Percentiles rank a stretch among this genome's conserved stretches.
Evolutionary conservation across 1,139 yeast genomes (phyloP).

Genomic region (Debaryomycetaceae sp.): DNA sequence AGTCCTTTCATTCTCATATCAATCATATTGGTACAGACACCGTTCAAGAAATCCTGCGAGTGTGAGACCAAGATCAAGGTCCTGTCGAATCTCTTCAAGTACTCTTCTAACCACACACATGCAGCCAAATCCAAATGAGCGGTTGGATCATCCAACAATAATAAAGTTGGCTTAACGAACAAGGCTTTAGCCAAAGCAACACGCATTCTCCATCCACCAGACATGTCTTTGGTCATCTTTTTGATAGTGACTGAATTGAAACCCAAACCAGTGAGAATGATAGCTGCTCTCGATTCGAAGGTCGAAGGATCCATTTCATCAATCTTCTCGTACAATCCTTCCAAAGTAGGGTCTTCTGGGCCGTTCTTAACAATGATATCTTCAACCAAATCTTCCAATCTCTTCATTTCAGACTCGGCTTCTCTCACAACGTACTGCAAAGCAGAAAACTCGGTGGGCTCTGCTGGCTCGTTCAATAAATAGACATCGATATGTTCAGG

Average conservation of each 20-base stretch:
- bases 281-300: constrained; percentile 94
- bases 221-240: constrained; percentile 94
- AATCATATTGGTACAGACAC: constrained; percentile 97
- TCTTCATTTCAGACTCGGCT: constrained; percentile 89
- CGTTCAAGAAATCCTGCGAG: constrained; percentile 98
- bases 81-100: constrained; percentile 89
- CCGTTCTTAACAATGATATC: constrained; percentile 87
- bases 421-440: constrained; percentile 95
- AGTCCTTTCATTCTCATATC: constrained; percentile 86
- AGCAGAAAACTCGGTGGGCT: constrained; percentile 86
- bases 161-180: constrained; percentile 82
- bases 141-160: constrained; percentile 95
- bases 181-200: constrained; percentile 84
- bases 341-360: constrained; percentile 85
- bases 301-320: constrained; percentile 96
- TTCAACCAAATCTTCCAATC: constrained; percentile 90
- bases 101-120: constrained; percentile 99
- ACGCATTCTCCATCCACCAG: constrained; percentile 98
- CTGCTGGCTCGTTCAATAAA: constrained; percentile 95
- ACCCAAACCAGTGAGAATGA: constrained; percentile 95
- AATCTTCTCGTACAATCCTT: constrained; percentile 89
- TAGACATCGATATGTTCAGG: constrained; percentile 91
- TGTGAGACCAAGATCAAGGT: constrained; percentile 94
- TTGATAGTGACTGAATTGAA: constrained; percentile 79
- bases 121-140: constrained; percentile 99